phyloP scores from a whole-genome alignment of 495 filamentous ascomycete species.

The Thozetella sp. region DNA sequence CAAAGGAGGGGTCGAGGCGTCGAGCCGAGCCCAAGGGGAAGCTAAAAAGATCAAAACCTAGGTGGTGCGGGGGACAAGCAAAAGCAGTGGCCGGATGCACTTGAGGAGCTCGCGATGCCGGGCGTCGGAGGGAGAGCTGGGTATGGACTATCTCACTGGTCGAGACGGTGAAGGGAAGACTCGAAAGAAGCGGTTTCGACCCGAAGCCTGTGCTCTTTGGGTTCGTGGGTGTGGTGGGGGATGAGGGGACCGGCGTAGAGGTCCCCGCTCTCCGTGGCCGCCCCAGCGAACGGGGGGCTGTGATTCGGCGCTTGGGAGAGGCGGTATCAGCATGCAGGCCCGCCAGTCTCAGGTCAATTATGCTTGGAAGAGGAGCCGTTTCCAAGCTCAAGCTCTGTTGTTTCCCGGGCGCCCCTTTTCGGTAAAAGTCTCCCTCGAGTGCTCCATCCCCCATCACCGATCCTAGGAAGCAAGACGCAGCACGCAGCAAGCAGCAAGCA shows the following conservation, averaged over 20 bases:
- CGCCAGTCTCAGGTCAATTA: conserved; percentile 21
- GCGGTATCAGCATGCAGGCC: conserved; percentile 17
- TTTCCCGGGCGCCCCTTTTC: neutral
- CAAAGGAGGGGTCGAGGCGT: neutral
- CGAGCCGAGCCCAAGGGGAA: neutral
- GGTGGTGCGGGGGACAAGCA: neutral
- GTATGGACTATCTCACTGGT: neutral
- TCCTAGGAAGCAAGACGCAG: neutral
- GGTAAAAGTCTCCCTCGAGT: neutral
- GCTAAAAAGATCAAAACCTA: neutral
- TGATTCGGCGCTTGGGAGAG: conserved; percentile 24
- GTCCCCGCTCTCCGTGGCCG: conserved; percentile 5
- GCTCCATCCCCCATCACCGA: neutral
- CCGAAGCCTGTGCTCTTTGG: neutral
- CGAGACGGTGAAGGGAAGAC: conserved; percentile 1
- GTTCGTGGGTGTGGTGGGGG: conserved; percentile 14
- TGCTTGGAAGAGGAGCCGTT: conserved; percentile 10
- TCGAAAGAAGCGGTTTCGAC: neutral
- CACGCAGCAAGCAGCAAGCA: neutral
- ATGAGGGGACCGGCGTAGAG: conserved; percentile 15
- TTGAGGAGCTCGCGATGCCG: neutral
- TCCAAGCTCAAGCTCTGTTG: neutral
- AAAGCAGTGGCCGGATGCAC: neutral
- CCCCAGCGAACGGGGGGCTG: conserved; percentile 6
- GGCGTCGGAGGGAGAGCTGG: neutral